These are phyloP conservation scores for Talaromyces wortmannii DNA, from an alignment of 495 filamentous ascomycete genomes.

Conservation along the genomic window DNA sequence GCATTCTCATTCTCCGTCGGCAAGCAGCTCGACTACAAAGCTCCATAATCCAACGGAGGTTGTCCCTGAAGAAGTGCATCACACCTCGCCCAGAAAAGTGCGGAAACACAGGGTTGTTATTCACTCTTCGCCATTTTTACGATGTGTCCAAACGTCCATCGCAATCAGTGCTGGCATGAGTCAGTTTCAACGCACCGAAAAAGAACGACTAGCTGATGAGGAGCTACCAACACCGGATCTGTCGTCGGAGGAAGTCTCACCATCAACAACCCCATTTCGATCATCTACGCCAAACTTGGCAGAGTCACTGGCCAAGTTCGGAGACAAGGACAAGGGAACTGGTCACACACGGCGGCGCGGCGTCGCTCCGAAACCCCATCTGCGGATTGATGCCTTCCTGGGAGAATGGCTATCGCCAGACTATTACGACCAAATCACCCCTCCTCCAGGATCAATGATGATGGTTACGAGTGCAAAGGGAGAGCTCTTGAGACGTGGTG, in stretches of 20 bases:
- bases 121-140: conserved; percentile 85
- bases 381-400: conserved; percentile 86
- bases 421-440: conserved; percentile 88
- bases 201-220: not conserved
- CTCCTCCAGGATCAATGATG: conserved; percentile 75
- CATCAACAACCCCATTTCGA: not conserved
- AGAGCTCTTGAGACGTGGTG: conserved; percentile 66
- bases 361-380: conserved; percentile 9
- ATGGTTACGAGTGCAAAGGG: conserved; percentile 86
- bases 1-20: not conserved
- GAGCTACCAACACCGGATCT: not conserved
- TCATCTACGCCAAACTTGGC: conserved; percentile 14
- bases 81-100: conserved; percentile 20
- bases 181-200: conserved; percentile 42
- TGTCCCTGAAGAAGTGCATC: conserved; percentile 6
- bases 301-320: not conserved
- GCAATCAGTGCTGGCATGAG: conserved; percentile 85
- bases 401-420: conserved; percentile 93
- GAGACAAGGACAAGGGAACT: conserved; percentile 3
- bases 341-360: conserved; percentile 9
- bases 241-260: conserved; percentile 8
- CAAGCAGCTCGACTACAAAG: conserved; percentile 1
- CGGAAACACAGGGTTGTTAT: conserved; percentile 72
- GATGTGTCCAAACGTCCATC: conserved; percentile 89
- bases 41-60: not conserved